These are phyloP conservation scores for Sistotremastrum niveocremeum DNA, from an alignment of 768 basidiomycete species.

Conservation along the genomic window DNA sequence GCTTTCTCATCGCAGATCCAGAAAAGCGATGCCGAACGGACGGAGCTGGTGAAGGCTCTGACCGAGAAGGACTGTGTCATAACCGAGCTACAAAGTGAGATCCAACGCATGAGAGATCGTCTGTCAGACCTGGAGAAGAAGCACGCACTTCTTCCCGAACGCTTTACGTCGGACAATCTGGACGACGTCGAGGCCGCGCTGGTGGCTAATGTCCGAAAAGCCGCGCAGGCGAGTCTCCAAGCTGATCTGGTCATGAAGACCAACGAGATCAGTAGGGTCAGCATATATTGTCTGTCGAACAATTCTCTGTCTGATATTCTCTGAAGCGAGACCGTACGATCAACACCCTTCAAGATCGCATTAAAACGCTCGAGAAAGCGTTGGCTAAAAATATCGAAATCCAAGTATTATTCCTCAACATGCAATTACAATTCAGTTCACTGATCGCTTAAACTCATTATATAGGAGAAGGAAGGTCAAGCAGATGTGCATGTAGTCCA, in stretches of 20 bases:
- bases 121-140: not conserved
- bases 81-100: too few relatives aligned
- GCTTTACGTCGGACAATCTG: not conserved
- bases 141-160: not conserved
- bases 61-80: too few relatives aligned
- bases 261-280: constrained; percentile 3
- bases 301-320: too few relatives aligned
- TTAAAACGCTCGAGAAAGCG: constrained; percentile 3
- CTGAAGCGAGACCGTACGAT: not conserved
- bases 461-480: not conserved
- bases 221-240: constrained; percentile 1
- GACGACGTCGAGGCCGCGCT: constrained; percentile 1
- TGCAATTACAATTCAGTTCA: not conserved
- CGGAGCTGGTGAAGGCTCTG: too few relatives aligned
- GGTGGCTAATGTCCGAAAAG: constrained; percentile 2
- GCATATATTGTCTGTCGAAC: too few relatives aligned
- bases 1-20: too few relatives aligned
- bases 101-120: not conserved
- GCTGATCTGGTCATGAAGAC: not conserved
- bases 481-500: not conserved
- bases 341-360: constrained; percentile 2
- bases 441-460: not conserved
- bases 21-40: too few relatives aligned
- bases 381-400: constrained; percentile 3
- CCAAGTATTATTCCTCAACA: not conserved